Evolutionary conservation across 75 land plant species (phyloP).

Genomic region (Cunninghamia lanceolata): DNA sequence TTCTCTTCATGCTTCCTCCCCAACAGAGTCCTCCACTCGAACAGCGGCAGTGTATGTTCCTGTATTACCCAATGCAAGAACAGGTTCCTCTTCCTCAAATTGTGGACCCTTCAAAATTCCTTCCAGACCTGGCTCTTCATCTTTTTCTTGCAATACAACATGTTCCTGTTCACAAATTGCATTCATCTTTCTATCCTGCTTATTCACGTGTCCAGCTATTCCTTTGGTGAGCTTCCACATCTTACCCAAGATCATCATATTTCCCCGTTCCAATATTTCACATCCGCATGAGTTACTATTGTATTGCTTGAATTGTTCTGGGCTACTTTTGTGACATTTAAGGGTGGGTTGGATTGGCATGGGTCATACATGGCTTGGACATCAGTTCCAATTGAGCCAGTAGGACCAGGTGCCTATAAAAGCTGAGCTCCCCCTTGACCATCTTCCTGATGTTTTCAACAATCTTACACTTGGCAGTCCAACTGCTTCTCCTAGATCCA

Average conservation of each 20-base stretch:
- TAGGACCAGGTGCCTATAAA: background rate
- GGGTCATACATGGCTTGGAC: background rate
- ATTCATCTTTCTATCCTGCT: background rate
- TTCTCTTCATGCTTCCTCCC: too few species aligned
- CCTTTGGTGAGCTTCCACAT: background rate
- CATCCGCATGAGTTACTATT: background rate
- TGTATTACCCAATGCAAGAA: background rate
- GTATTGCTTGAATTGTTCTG: background rate
- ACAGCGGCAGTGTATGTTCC: too few species aligned
- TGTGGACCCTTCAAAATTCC: background rate
- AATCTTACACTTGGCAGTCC: background rate
- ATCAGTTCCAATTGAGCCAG: background rate
- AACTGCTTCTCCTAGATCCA: background rate
- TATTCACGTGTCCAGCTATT: background rate
- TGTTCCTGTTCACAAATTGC: background rate
- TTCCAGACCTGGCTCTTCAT: background rate
- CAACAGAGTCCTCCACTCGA: too few species aligned
- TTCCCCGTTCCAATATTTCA: background rate
- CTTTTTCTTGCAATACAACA: background rate
- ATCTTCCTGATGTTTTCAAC: background rate
- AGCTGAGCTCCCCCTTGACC: background rate
- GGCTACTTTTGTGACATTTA: background rate
- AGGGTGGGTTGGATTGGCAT: background rate
- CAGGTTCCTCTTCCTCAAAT: background rate
- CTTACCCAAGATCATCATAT: background rate